A percentile compares a stretch with the other conserved stretches of the same genome.
phyloP scores from a whole-genome alignment of 768 basidiomycete genomes.

The Trametes elegans region DNA sequence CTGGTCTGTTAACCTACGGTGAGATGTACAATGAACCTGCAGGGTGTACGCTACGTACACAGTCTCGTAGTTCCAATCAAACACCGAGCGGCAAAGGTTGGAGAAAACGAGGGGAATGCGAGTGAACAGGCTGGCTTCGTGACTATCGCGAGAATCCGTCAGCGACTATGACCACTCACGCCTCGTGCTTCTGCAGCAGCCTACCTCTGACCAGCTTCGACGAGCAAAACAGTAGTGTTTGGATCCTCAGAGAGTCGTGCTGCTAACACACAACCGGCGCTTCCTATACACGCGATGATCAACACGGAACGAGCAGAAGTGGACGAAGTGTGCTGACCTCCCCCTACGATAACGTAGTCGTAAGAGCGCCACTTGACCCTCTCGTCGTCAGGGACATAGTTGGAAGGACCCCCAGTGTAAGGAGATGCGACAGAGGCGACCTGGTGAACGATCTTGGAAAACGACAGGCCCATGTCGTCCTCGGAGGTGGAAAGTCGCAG shows the following conservation, averaged over 20 bases:
- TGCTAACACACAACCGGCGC: conserved; percentile 58
- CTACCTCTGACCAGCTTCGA: conserved; percentile 68
- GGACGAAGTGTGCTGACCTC: neutral
- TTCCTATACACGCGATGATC: conserved; percentile 36
- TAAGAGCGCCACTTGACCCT: neutral
- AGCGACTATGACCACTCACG: neutral
- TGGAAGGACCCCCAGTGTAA: neutral
- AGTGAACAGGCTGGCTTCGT: conserved; percentile 12
- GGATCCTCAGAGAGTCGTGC: conserved; percentile 55
- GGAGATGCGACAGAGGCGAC: conserved; percentile 3
- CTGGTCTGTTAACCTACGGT: conserved; percentile 17
- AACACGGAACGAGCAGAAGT: neutral
- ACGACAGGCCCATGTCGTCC: conserved; percentile 9
- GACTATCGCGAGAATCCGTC: neutral
- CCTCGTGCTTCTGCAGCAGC: too few species aligned
- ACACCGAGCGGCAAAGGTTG: conserved; percentile 42
- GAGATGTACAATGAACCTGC: too few species aligned
- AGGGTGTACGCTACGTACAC: neutral
- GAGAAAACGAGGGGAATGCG: conserved; percentile 22
- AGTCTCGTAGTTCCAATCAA: conserved; percentile 38
- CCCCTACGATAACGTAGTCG: neutral
- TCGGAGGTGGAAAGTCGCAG: too few species aligned
- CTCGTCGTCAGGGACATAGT: neutral
- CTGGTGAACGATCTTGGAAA: neutral
- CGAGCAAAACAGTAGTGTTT: conserved; percentile 45